Base-by-base conservation (phyloP, 768 basidiomycete genomes). In the Pleurotus tuber-regium region DNA sequence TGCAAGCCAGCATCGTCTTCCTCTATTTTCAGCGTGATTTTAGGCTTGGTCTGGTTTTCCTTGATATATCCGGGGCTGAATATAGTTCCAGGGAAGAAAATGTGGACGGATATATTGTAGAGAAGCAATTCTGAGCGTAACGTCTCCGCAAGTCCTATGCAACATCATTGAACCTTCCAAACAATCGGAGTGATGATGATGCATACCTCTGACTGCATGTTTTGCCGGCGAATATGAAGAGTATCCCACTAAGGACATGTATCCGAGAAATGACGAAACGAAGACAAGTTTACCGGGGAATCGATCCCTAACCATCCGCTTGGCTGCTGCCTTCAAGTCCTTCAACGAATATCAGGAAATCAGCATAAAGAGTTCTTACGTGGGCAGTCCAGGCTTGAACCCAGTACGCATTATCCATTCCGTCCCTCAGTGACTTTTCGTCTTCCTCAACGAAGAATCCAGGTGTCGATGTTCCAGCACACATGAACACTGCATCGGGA, bases 41-140 rank as follows among this genome's bases (percentile, higher is more conserved):
- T 72, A 2, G 88, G 89, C 58, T 91, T 90, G 12, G 70, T 71
- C 57, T 73, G 75, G 60, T 84, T 79, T 62, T 90, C 89, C 44
- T 75, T 70, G 23, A 78, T 77, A 49, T 73, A 83, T 0, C 88
- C 87, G 0, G 87, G 83, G 1, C 76, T 76, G 53, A 71, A 74
- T 59, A 91, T 90, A 3, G 86, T 87, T 1, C 72, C 75, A 2
- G 89, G 87, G 67, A 86, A 79, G 66, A 77, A 85, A 43, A 87
- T 75, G 57, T 89, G 86, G 11, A 87, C 76, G 36, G 68, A 66
- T 61, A 88, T 84, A 33, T 74, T 74, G 60, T 89, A 87, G 11
- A 89, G 70, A 18, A 79, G 61, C 43, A 87, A 69, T 60, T 90
- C 89, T 10, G 77, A 80, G 14, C 84, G 80, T 12, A 91, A 71